Evolutionary conservation across 2,329 filamentous ascomycete species (phyloP), one percentile per base, ranked within the genome.

Genomic region (Pleoardoris graminearum): DNA sequence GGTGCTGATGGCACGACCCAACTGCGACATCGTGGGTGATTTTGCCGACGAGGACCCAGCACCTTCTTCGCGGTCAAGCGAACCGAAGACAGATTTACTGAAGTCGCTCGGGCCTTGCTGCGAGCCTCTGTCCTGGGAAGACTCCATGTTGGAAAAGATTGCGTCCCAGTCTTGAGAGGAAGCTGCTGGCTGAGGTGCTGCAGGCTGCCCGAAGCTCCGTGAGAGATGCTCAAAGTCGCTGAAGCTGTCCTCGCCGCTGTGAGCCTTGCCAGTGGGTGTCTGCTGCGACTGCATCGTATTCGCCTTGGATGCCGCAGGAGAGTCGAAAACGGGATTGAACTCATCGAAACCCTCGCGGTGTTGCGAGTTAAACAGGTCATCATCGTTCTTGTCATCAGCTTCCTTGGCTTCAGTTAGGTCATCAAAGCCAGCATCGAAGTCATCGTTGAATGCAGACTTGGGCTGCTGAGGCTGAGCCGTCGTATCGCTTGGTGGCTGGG

Each of bases 161-260:
- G 91, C 89, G 67, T 97, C 93, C 94, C 94, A 97, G 71, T 97
- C 93, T 62, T 95, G 89, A 29, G 77, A 73, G 1, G 68, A 67
- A 22, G 69, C 59, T 42, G 77, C 69, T 11, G 75, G 74, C 23
- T 75, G 76, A 39, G 75, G 70, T 21, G 73, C 56, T 45, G 71
- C 70, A 8, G 68, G 61, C 43, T 68, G 68, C 27, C 75, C 74
- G 53, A 76, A 76, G 44, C 75, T 75, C 41, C 74, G 68, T 7
- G 69, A 67, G 25, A 74, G 55, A 45, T 77, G 75, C 53, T 79
- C 75, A 45, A 82, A 82, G 51, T 78, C 74, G 38, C 76, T 76
- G 54, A 81, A 82, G 48, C 78, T 77, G 48, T 81, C 77, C 19
- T 75, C 73, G 8, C 60, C 72, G 7, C 61, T 66, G 29, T 61